Evolutionary conservation across 2,329 filamentous ascomycete species (phyloP).

Genomic region (Didymella arachidicola): DNA sequence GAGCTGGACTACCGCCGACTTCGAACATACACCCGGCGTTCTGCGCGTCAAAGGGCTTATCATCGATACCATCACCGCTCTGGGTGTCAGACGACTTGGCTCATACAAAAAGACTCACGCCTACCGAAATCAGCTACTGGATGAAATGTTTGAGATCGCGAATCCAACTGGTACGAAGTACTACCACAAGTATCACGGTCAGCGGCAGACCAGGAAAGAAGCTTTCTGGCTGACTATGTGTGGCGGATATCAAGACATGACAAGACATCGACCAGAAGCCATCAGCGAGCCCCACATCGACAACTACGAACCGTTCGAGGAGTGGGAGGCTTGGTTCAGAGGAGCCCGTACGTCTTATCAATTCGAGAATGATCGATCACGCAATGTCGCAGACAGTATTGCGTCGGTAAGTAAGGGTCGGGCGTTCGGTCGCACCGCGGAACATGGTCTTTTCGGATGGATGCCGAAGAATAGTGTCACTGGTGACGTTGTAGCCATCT

Average conservation of each 20-base stretch:
- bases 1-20: neutral
- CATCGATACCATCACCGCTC: neutral
- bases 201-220: conserved; percentile 10
- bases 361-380: neutral
- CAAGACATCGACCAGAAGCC: neutral
- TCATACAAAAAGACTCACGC: conserved; percentile 10
- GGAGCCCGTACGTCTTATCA: conserved; percentile 9
- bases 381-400: conserved; percentile 7
- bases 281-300: neutral
- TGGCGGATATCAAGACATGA: conserved; percentile 1
- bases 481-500: neutral
- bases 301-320: neutral
- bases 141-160: conserved; percentile 8
- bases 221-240: conserved; percentile 17
- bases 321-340: conserved; percentile 14
- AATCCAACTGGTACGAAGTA: neutral
- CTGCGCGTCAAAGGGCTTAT: conserved; percentile 1
- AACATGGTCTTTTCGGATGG: conserved; percentile 7
- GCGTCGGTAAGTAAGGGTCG: conserved; percentile 12
- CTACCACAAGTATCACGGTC: neutral
- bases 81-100: conserved; percentile 1
- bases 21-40: neutral
- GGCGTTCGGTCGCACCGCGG: neutral
- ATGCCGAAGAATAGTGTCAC: conserved; percentile 8
- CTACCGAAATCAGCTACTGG: conserved; percentile 7